Base-by-base conservation (phyloP, 2,329 filamentous ascomycete species). In the Fusarium metavorans region DNA sequence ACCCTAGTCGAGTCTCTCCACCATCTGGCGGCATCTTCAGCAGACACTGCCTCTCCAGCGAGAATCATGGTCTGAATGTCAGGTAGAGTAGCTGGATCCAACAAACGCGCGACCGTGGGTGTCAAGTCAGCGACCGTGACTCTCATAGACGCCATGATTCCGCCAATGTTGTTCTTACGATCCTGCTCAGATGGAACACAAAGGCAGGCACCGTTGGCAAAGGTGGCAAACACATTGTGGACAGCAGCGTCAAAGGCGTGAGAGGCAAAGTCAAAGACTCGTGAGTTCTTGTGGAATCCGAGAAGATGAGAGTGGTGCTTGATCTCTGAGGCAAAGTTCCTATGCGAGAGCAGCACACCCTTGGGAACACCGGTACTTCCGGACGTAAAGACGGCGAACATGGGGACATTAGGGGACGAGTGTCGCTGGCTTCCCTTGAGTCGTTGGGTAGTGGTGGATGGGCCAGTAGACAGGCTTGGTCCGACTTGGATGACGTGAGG, bases 201-300 rank as follows among this genome's bases (percentile, higher is more conserved):
- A 2, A 73, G 5, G 20, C 68, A 71, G 10, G 62, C 71, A n/a
- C 82, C 88, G 61, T 85, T 87, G 43, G 75, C 48, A 27, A 73
- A 88, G 0, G 81, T 91, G 6, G 67, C 65, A 25, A 61, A 48
- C 14, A 35, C n/a, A 9, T 34, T 35, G 14, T 61, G 58, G 8
- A 61, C 25, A 3, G 58, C 25, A 5, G 37, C 37, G 9, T 61
- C 58, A 32, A 61, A 61, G 6, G 58, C 18, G 14, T 61, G 45
- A 13, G 58, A 61, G 6, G 58, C 25, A 48, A 61, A 61, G 39
- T 45, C 58, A 9, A 61, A 61, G 14, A 61, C n/a, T 6, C 58
- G 39, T 2, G 58, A 48, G 13, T 45, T 27, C 14, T 48, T 48
- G 2, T 34, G 13, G 58, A 61, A 34, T 14, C 58, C 58, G 6